A percentile compares a stretch with the other conserved stretches of the same genome.
Conservation (phyloP, 495 filamentous ascomycete species). For the Penicillium robsamsonii region DNA sequence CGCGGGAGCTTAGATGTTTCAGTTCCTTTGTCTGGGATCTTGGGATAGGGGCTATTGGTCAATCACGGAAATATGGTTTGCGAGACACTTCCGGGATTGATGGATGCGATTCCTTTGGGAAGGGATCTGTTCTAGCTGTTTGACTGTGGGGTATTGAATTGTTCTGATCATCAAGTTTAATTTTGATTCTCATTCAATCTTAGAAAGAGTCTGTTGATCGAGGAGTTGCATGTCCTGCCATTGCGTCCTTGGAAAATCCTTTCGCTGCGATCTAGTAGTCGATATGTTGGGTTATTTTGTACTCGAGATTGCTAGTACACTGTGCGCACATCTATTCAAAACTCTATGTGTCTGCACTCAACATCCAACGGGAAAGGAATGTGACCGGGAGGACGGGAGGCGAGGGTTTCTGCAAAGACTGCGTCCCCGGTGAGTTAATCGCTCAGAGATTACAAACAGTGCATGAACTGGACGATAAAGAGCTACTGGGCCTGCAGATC, state of each 20-base stretch:
- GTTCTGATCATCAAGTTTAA: neutral
- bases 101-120: neutral
- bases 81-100: slow-evolving; percentile 5
- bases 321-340: neutral
- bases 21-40: slow-evolving; percentile 12
- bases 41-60: slow-evolving; percentile 1
- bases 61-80: slow-evolving; percentile 6
- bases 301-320: neutral
- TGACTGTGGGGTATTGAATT: neutral
- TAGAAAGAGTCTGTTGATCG: neutral
- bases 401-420: slow-evolving; percentile 8
- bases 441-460: slow-evolving; percentile 1
- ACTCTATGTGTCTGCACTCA: slow-evolving; percentile 1
- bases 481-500: slow-evolving; percentile 19
- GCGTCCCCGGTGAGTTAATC: slow-evolving; percentile 5
- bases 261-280: neutral
- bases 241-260: neutral
- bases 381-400: slow-evolving; percentile 16
- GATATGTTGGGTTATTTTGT: neutral
- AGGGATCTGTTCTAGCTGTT: neutral
- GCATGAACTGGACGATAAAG: slow-evolving; percentile 8
- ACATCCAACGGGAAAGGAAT: slow-evolving; percentile 13
- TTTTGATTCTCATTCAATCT: neutral
- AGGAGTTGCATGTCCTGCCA: neutral
- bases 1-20: slow-evolving; percentile 18